phyloP scores from a whole-genome alignment of 108 stramenopile genomes.

The Mediolabrus comicus region DNA sequence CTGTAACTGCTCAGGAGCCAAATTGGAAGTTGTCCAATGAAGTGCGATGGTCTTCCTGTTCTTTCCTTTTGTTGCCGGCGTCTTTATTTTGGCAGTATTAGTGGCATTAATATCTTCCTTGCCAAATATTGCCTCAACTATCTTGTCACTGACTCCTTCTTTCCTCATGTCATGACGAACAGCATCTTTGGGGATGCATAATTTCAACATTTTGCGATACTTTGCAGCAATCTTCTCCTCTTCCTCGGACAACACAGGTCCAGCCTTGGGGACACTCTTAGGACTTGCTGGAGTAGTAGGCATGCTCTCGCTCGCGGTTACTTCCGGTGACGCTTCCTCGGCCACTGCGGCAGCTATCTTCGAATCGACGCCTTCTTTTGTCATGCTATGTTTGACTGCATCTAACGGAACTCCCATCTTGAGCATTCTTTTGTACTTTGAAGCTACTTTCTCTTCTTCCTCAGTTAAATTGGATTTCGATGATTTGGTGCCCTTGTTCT shows the following conservation, averaged over 20 bases:
- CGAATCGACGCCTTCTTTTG: constrained; percentile 53
- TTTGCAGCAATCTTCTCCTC: constrained; percentile 54
- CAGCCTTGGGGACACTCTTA: constrained; percentile 1
- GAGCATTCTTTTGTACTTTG: constrained; percentile 72
- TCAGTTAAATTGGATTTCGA: constrained; percentile 13
- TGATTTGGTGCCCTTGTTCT: neutral
- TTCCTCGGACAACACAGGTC: constrained; percentile 10
- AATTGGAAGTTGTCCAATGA: constrained; percentile 75
- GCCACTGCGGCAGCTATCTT: constrained; percentile 53
- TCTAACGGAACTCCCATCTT: constrained; percentile 76
- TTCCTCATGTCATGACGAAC: constrained; percentile 72
- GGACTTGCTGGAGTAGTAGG: neutral
- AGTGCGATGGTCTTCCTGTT: constrained; percentile 55
- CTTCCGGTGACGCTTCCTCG: constrained; percentile 8
- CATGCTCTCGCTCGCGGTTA: neutral
- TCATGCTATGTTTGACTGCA: constrained; percentile 79
- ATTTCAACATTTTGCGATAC: constrained; percentile 57
- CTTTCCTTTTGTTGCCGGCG: constrained; percentile 8
- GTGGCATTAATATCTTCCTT: constrained; percentile 18
- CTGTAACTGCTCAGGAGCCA: constrained; percentile 60
- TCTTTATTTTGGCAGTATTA: neutral
- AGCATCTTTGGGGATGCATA: constrained; percentile 72
- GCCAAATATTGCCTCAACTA: constrained; percentile 72
- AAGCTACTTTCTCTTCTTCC: constrained; percentile 55
- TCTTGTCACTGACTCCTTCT: constrained; percentile 70